Evolutionary conservation across 495 filamentous ascomycete genomes (phyloP).

Genomic region (Podospora australis): DNA sequence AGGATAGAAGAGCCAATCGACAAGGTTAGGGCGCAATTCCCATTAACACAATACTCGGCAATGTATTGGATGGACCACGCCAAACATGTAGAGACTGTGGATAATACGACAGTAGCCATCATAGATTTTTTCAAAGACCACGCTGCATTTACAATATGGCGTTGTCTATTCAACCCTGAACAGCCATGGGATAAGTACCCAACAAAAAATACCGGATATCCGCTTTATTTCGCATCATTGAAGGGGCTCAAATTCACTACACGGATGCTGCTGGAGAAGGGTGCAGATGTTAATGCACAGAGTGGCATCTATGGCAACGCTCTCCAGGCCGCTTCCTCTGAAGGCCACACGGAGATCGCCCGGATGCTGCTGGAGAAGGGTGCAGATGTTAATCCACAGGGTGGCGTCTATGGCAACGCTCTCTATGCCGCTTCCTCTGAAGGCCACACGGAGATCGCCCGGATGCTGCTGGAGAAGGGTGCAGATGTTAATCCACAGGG

Average conservation of each 20-base stretch:
- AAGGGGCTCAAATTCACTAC: constrained; percentile 10
- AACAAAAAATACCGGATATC: not conserved
- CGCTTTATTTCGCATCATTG: constrained; percentile 12
- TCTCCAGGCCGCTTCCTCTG: constrained; percentile 16
- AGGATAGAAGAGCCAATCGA: constrained; percentile 9
- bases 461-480: constrained; percentile 1
- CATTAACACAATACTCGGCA: constrained; percentile 21
- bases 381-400: constrained; percentile 21
- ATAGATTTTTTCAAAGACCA: constrained; percentile 1
- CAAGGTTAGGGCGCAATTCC: constrained; percentile 13
- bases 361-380: constrained; percentile 6
- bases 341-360: constrained; percentile 5
- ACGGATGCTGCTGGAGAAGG: constrained; percentile 4
- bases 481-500: too few relatives aligned
- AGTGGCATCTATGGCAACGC: constrained; percentile 16
- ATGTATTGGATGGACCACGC: constrained; percentile 24
- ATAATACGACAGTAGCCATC: constrained; percentile 3
- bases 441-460: constrained; percentile 12
- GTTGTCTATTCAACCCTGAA: constrained; percentile 3
- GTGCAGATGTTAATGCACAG: constrained; percentile 21
- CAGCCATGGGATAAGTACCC: constrained; percentile 1
- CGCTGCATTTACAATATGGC: not conserved
- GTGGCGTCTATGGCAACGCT: constrained; percentile 15
- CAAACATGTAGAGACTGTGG: constrained; percentile 2
- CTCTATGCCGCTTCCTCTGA: constrained; percentile 14